These are phyloP conservation scores for Pelargonium fulgidum DNA, from an alignment of 441 rosid species.

Conservation along the genomic window DNA sequence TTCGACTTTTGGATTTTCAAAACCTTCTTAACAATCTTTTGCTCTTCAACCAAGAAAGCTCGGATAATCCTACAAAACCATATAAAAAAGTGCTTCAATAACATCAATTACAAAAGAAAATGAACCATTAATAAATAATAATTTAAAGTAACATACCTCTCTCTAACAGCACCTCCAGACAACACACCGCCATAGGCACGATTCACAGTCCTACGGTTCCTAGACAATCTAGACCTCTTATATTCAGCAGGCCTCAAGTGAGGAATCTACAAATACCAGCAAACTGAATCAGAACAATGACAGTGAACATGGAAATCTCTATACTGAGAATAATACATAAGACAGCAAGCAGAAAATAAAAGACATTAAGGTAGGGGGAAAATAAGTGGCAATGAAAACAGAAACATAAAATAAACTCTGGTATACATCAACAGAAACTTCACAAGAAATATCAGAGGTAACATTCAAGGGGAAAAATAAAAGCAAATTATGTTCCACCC, in stretches of 20 bases:
- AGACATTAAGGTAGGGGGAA: background rate
- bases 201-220: constrained; percentile 50
- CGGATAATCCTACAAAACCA: constrained; percentile 56
- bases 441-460: background rate
- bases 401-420: background rate
- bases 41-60: constrained; percentile 87
- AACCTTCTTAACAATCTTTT: constrained; percentile 83
- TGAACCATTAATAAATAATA: background rate
- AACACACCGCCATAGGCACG: constrained; percentile 58
- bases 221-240: constrained; percentile 45
- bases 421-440: background rate
- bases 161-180: constrained; percentile 55
- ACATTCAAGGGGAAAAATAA: background rate
- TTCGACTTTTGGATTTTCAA: constrained; percentile 79
- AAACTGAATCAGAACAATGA: background rate
- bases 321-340: background rate
- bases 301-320: background rate
- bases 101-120: too few relatives aligned
- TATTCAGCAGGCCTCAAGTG: constrained; percentile 55
- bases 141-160: constrained; percentile 32
- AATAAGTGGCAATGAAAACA: background rate
- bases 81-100: background rate
- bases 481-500: too few relatives aligned
- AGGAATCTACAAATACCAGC: constrained; percentile 37
- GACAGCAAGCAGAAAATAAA: background rate